A percentile compares a stretch with the other conserved stretches of the same genome.
phyloP scores from a whole-genome alignment of 2,329 filamentous ascomycete species.

The Aspergillus novofumigatus region DNA sequence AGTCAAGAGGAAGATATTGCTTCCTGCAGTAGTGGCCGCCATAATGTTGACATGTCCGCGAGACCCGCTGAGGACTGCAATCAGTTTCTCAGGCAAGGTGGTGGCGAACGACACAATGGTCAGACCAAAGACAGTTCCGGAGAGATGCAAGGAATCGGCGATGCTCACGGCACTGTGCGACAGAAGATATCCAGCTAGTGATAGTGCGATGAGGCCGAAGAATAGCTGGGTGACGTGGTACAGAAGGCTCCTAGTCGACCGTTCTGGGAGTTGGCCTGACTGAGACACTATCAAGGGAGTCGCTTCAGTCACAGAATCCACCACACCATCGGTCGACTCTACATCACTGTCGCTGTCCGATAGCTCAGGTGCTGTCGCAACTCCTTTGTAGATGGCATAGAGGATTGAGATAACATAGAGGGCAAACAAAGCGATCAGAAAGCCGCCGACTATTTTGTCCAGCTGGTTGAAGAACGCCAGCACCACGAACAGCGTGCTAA shows the following conservation, averaged over 20 bases:
- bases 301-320: slow-evolving; percentile 8
- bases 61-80: slow-evolving; percentile 47
- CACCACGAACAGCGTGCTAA: slow-evolving; percentile 39
- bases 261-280: background rate
- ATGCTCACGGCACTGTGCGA: slow-evolving; percentile 43
- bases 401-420: slow-evolving; percentile 44
- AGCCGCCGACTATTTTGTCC: slow-evolving; percentile 32
- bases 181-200: slow-evolving; percentile 48
- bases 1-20: slow-evolving; percentile 53
- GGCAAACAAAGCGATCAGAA: slow-evolving; percentile 42
- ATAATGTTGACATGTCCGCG: slow-evolving; percentile 49
- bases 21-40: slow-evolving; percentile 51
- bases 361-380: slow-evolving; percentile 39
- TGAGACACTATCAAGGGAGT: slow-evolving; percentile 17
- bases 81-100: slow-evolving; percentile 52
- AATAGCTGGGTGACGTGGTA: slow-evolving; percentile 43
- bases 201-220: slow-evolving; percentile 43
- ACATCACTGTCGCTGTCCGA: slow-evolving; percentile 43
- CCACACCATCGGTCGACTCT: slow-evolving; percentile 1
- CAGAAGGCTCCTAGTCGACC: slow-evolving; percentile 20
- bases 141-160: slow-evolving; percentile 40
- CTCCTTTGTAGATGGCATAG: slow-evolving; percentile 45
- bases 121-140: slow-evolving; percentile 46
- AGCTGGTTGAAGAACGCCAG: slow-evolving; percentile 34
- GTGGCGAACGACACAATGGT: slow-evolving; percentile 50